Conservation (phyloP, 2,329 filamentous ascomycete genomes). For the Ustilaginoidea virens region DNA sequence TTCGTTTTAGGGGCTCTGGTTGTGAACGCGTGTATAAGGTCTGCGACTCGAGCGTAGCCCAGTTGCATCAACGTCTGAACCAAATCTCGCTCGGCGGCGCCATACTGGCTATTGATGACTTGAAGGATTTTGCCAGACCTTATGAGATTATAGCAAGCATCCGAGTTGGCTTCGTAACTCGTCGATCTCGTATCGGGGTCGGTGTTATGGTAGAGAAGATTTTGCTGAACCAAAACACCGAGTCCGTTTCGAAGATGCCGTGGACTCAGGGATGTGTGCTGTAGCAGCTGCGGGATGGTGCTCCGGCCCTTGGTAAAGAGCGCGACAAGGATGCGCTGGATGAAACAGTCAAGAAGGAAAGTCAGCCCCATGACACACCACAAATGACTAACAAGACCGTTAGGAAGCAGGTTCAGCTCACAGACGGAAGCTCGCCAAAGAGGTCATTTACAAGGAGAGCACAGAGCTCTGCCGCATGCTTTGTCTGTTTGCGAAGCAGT, state of each 20-base stretch:
- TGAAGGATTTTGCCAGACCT: constrained; percentile 71
- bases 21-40: constrained; percentile 49
- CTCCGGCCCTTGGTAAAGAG: constrained; percentile 70
- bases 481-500: constrained; percentile 31
- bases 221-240: constrained; percentile 74
- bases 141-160: constrained; percentile 66
- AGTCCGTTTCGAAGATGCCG: constrained; percentile 69
- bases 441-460: constrained; percentile 76
- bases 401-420: constrained; percentile 24
- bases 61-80: constrained; percentile 61
- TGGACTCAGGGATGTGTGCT: constrained; percentile 56
- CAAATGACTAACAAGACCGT: no score
- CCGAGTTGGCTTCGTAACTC: constrained; percentile 72
- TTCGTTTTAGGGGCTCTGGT: constrained; percentile 20
- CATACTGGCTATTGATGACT: constrained; percentile 58
- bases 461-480: constrained; percentile 76
- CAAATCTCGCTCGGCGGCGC: constrained; percentile 56
- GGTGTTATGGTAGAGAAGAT: constrained; percentile 62
- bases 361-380: constrained; percentile 15
- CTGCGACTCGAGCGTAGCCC: constrained; percentile 59
- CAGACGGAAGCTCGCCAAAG: constrained; percentile 82
- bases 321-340: constrained; percentile 67
- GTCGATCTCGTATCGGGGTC: constrained; percentile 46
- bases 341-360: constrained; percentile 2
- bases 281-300: constrained; percentile 50